Conservation (phyloP, 2,329 filamentous ascomycete species). For the Paraphaeosphaeria sporulosa region DNA sequence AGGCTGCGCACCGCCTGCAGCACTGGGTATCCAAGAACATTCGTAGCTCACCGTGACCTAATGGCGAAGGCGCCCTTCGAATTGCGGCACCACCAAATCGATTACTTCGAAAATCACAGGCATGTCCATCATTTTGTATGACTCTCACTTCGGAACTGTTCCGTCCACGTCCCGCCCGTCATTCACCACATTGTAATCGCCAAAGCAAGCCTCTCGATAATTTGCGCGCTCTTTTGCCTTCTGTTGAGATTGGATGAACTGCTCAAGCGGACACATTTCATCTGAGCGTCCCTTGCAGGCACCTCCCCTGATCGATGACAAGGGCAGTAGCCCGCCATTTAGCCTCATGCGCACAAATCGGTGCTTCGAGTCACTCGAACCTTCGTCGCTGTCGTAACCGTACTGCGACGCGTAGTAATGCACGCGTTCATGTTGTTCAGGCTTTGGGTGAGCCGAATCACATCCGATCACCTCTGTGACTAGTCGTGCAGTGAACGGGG, state of each 20-base stretch:
- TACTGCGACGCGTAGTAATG: slow-evolving; percentile 55
- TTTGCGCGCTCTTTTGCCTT: slow-evolving; percentile 13
- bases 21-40: not conserved
- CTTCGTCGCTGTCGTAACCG: slow-evolving; percentile 46
- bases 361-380: slow-evolving; percentile 3
- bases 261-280: slow-evolving; percentile 11
- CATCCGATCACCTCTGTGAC: slow-evolving; percentile 66
- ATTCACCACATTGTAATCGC: slow-evolving; percentile 11
- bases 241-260: slow-evolving; percentile 12
- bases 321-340: slow-evolving; percentile 12
- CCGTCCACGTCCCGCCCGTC: slow-evolving; percentile 15
- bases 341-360: slow-evolving; percentile 12
- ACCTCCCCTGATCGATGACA: slow-evolving; percentile 14
- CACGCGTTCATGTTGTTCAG: slow-evolving; percentile 50
- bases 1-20: not conserved
- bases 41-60: not conserved
- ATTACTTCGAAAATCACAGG: not conserved
- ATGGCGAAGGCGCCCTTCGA: not conserved
- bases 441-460: slow-evolving; percentile 47
- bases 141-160: slow-evolving; percentile 8
- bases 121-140: too few species aligned
- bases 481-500: slow-evolving; percentile 63
- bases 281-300: slow-evolving; percentile 11
- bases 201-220: slow-evolving; percentile 17
- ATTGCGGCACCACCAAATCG: not conserved